Conservation (phyloP, 345 rosid species). For the Gossypium mustelinum region DNA sequence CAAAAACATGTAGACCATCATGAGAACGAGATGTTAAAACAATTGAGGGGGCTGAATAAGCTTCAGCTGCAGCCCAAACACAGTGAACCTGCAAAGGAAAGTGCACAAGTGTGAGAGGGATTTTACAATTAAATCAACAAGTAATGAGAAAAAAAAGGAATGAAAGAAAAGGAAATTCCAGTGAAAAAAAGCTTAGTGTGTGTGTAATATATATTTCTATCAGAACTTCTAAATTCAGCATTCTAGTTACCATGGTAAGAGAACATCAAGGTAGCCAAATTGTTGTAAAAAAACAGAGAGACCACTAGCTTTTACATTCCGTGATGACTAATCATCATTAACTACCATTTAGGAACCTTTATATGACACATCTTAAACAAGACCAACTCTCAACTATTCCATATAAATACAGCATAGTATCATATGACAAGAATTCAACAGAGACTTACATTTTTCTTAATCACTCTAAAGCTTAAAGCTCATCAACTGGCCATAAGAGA, state of each 20-base stretch:
- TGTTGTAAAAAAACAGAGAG: neutral
- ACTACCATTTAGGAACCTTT: neutral
- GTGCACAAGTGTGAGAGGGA: neutral
- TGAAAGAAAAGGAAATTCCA: neutral
- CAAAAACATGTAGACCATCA: slow-evolving; percentile 90
- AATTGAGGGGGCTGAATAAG: slow-evolving; percentile 98
- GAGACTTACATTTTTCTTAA: neutral
- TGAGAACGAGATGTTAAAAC: slow-evolving; percentile 75
- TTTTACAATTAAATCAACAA: neutral
- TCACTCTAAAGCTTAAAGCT: neutral
- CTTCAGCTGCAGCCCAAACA: slow-evolving; percentile 99
- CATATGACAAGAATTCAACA: neutral
- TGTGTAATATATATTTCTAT: neutral
- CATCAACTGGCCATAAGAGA: too few species aligned
- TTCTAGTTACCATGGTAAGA: neutral
- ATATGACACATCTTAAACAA: neutral
- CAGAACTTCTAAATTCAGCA: neutral
- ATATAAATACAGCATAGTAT: neutral
- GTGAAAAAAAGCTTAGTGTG: neutral
- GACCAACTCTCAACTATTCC: neutral
- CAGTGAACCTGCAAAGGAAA: slow-evolving; percentile 71
- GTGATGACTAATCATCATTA: neutral
- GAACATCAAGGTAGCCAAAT: neutral
- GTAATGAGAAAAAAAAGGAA: too few species aligned
- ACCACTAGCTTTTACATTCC: neutral